A percentile compares a stretch with the other conserved stretches of the same genome.
Evolutionary conservation across 768 basidiomycete species (phyloP).

Genomic region (Panaeolus papilionaceus): DNA sequence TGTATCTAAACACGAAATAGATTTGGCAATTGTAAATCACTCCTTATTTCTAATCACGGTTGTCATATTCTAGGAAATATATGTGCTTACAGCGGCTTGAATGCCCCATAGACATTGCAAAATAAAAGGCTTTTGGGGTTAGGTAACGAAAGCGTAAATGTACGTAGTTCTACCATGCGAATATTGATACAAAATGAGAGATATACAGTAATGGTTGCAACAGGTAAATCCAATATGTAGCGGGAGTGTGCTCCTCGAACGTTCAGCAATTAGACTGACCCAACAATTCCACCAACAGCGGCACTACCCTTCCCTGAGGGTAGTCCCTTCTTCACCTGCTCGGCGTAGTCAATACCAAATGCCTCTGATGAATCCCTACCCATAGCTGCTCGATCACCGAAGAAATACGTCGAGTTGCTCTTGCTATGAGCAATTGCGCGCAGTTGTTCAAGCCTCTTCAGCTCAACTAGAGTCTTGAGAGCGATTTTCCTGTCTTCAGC

Average conservation of each 20-base stretch:
- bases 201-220: background rate
- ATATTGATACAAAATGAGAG: background rate
- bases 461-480: slow-evolving; percentile 49
- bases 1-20: too few species aligned
- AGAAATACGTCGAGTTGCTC: slow-evolving; percentile 64
- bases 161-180: background rate
- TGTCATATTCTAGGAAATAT: too few species aligned
- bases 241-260: background rate
- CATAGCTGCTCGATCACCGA: slow-evolving; percentile 48
- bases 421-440: slow-evolving; percentile 55
- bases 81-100: too few species aligned
- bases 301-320: background rate
- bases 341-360: slow-evolving; percentile 55
- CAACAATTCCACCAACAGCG: background rate
- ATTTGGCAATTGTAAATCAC: too few species aligned
- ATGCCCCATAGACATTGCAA: too few species aligned
- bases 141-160: too few species aligned
- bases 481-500: slow-evolving; percentile 45
- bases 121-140: too few species aligned
- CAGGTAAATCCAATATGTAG: background rate
- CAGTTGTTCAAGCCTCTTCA: slow-evolving; percentile 58
- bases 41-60: too few species aligned
- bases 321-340: slow-evolving; percentile 45
- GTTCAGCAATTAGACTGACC: background rate
- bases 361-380: slow-evolving; percentile 41